Base-by-base conservation (phyloP, 2,329 filamentous ascomycete genomes). In the Aspergillus jensenii region DNA sequence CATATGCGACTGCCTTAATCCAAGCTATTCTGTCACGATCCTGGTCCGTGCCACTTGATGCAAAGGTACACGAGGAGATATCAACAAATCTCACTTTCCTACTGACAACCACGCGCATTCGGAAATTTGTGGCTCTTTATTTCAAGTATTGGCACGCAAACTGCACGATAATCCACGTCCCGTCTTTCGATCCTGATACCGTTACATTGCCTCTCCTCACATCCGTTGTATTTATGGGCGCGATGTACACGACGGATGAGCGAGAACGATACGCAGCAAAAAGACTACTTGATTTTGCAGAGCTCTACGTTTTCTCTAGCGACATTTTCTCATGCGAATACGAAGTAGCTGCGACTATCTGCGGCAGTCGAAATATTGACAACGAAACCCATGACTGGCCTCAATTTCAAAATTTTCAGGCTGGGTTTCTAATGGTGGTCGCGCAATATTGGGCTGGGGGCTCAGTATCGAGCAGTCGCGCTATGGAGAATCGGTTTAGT, bases 81-180 rank as follows among this genome's bases (percentile, higher is more conserved):
- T 74, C 74, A 5, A 64, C 70, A 9, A 71, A 74, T 39, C 64
- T 78, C 4, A 73, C 72, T 27, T 77, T 71, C 45, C 61, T 80
- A 9, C 67, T 79, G 33, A 78, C 73, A 1, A 75, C 76, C 1
- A 68, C 70, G 0, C 73, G 72, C 25, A 77, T 79, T 33, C 70
- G 71, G 14, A 78, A 74, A 57, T 79, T 76, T 54, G 63, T 77
- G 4, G 64, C 67, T 2, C 65, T 78, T 3, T 81, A 79, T 54
- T 80, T 80, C 56, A 72, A 73, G 39, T 75, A 74, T 56, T 80
- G 78, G 73, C 78, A 81, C 35, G 72, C 72, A 3, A 78, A 77
- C 55, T 78, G 74, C 55, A 66, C 77, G 0, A 75, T 81, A 27
- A 63, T 81, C 4, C 78, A 81, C 60, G 60, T 65, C 8, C 71